Conservation (phyloP, 1,284 basidiomycete genomes). For the Ustilago xerochloae region DNA sequence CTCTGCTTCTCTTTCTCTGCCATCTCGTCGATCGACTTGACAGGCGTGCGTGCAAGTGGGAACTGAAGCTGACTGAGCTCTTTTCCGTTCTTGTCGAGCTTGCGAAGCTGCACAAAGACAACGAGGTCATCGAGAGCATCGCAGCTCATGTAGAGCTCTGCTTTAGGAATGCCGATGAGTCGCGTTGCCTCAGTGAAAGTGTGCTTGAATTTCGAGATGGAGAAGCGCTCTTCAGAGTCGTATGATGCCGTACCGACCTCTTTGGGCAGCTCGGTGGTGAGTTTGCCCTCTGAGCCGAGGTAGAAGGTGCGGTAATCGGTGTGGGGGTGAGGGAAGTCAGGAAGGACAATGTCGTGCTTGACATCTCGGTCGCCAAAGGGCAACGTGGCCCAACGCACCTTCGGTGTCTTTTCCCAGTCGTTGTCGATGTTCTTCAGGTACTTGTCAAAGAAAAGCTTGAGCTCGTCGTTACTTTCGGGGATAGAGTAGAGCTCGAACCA, state of each 20-base stretch:
- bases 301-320: constrained; percentile 44
- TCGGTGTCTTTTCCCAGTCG: constrained; percentile 50
- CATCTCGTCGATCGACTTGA: constrained; percentile 44
- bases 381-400: constrained; percentile 40
- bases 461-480: constrained; percentile 45
- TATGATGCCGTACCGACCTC: constrained; percentile 15
- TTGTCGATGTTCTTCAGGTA: constrained; percentile 55
- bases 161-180: constrained; percentile 54
- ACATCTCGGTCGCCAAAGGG: constrained; percentile 42
- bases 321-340: constrained; percentile 40
- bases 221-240: constrained; percentile 25
- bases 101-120: constrained; percentile 55
- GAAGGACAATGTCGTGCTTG: constrained; percentile 29
- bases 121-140: constrained; percentile 56
- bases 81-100: constrained; percentile 50
- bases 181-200: constrained; percentile 40
- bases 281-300: constrained; percentile 31
- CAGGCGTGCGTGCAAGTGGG: constrained; percentile 36
- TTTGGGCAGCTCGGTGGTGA: constrained; percentile 7
- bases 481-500: constrained; percentile 10
- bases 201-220: constrained; percentile 39
- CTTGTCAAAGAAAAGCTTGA: constrained; percentile 52
- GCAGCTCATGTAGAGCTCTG: constrained; percentile 52
- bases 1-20: constrained; percentile 9
- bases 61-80: constrained; percentile 45